Evolutionary conservation across 1,284 basidiomycete species (phyloP).

Genomic region (Ustilago bromivora): DNA sequence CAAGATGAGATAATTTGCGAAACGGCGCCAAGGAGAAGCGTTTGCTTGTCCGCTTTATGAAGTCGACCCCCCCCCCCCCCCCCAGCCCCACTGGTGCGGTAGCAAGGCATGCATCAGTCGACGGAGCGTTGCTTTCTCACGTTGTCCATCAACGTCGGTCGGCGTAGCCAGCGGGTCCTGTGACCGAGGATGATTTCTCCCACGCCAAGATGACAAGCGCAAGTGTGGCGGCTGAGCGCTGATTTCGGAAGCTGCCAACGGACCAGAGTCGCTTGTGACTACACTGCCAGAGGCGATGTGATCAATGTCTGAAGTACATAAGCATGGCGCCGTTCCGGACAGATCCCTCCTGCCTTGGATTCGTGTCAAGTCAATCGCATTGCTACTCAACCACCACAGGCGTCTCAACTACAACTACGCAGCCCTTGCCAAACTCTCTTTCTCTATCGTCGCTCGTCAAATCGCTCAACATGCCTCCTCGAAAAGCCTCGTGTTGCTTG

Average conservation of each 20-base stretch:
- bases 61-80: not conserved
- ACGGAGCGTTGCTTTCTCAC: not conserved
- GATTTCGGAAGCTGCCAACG: too few species aligned
- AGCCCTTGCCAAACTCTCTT: not conserved
- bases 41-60: not conserved
- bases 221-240: not conserved
- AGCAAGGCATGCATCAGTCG: not conserved
- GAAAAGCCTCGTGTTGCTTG: not conserved
- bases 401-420: not conserved
- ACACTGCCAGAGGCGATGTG: too few species aligned
- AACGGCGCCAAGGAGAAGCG: too few species aligned
- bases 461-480: not conserved
- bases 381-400: not conserved
- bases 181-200: not conserved
- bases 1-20: too few species aligned
- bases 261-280: too few species aligned
- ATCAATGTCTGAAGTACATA: not conserved
- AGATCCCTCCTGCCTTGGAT: not conserved
- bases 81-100: not conserved
- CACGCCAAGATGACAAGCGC: not conserved
- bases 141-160: not conserved
- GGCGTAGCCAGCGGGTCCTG: not conserved
- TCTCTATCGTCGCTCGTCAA: not conserved
- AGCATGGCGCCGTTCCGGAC: not conserved
- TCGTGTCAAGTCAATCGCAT: not conserved